Evolutionary conservation across 352 stramenopile genomes (phyloP), one percentile per base, ranked within the genome.

Genomic region (Phytophthora sp.): DNA sequence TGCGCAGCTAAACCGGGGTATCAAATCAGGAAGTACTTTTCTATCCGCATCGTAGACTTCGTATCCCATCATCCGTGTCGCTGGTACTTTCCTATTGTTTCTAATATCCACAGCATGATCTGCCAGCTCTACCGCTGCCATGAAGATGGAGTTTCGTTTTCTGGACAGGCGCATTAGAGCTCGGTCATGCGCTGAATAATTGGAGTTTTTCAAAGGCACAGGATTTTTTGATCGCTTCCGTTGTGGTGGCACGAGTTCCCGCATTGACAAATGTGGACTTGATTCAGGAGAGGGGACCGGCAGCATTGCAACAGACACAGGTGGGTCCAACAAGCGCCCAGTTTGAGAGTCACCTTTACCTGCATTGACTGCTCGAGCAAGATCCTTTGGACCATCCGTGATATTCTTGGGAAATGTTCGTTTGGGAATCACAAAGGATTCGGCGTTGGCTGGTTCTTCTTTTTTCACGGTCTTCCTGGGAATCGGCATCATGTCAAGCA

Each of bases 91-190:
- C 31, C 45, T 54, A 17, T 1, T 55, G 21, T 27, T 37, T 28
- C n/a, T 48, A 43, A 20, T 46, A 38, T 43, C n/a, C n/a, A n/a
- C 42, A 48, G 34, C 21, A 1, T 26, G 21, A 32, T 5, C 45
- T 55, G 56, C 30, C 6, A 73, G 38, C 28, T 76, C 68, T 23
- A 30, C n/a, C 11, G 59, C 35, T 34, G 63, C 64, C 23, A 62
- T 66, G 17, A 82, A 64, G 26, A 91, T 70, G 24, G 82, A 91
- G 31, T 91, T 91, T 4, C 69, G 52, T 48, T 79, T 87, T 21
- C 70, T 79, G 2, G 82, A 71, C 5, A 86, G 57, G 3, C 73
- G 74, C 61, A 88, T 84, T 20, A 89, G 75, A 6, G 77, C 61
- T 24, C 53, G 69, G 46, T 91, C 79, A 26, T 72, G 62, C 0